Evolutionary conservation across 495 filamentous ascomycete genomes (phyloP).

Genomic region (Aspergillus biplanus): DNA sequence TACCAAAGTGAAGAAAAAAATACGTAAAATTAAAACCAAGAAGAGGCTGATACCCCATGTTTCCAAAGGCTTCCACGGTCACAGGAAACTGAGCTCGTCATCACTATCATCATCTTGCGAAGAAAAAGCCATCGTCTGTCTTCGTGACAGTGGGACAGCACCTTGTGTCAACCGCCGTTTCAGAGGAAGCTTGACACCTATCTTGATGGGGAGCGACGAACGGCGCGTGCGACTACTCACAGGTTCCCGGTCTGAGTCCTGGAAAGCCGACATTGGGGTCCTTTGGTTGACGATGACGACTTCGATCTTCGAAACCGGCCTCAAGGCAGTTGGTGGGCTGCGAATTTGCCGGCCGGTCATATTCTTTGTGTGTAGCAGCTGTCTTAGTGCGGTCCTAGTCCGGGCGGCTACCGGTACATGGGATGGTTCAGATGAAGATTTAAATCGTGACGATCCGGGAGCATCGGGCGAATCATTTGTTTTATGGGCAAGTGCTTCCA

Average conservation of each 20-base stretch:
- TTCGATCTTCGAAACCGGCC: conserved; percentile 31
- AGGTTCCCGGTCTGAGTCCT: not conserved
- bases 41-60: not conserved
- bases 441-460: not conserved
- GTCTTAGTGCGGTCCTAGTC: conserved; percentile 22
- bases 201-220: conserved; percentile 7
- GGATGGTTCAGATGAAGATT: conserved; percentile 16
- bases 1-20: conserved; percentile 15
- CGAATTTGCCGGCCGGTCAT: not conserved
- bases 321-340: conserved; percentile 7
- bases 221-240: conserved; percentile 14
- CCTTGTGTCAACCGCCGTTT: conserved; percentile 11
- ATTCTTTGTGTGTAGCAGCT: conserved; percentile 12
- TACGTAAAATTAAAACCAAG: conserved; percentile 1
- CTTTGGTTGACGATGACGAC: conserved; percentile 44
- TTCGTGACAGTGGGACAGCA: not conserved
- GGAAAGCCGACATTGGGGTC: conserved; percentile 1
- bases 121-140: conserved; percentile 32
- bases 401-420: conserved; percentile 27
- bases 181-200: not conserved
- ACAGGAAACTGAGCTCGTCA: conserved; percentile 51
- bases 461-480: conserved; percentile 4
- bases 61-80: conserved; percentile 13
- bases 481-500: conserved; percentile 2
- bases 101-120: conserved; percentile 44